phyloP scores from a whole-genome alignment of 2,329 filamentous ascomycete genomes.

The Helminthosporium solani region DNA sequence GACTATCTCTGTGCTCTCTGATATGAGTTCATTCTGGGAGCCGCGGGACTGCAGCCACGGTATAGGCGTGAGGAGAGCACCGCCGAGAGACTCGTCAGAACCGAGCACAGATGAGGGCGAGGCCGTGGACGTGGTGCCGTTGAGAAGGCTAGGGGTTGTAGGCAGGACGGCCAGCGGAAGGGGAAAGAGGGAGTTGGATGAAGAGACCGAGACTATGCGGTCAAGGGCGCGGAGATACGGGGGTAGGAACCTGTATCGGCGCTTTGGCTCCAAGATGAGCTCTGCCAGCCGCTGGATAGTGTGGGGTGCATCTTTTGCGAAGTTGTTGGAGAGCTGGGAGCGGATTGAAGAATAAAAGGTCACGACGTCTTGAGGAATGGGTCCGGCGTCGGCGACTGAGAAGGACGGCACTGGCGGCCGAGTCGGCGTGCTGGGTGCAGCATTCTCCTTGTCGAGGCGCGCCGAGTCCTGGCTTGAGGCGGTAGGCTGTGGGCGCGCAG shows the following conservation, averaged over 20 bases:
- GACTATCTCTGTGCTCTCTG: slow-evolving; percentile 76
- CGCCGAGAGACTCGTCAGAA: slow-evolving; percentile 85
- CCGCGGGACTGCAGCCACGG: slow-evolving; percentile 68
- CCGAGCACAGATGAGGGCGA: slow-evolving; percentile 56
- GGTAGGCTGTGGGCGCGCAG: slow-evolving; percentile 18
- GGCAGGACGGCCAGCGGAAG: slow-evolving; percentile 64
- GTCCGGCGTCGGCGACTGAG: slow-evolving; percentile 35
- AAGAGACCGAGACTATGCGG: slow-evolving; percentile 86
- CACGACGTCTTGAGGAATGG: slow-evolving; percentile 33
- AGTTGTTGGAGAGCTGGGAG: slow-evolving; percentile 63
- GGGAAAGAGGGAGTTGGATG: slow-evolving; percentile 76
- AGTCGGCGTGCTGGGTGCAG: slow-evolving; percentile 49
- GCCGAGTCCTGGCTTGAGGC: slow-evolving; percentile 50
- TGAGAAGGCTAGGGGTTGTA: slow-evolving; percentile 54
- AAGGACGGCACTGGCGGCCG: slow-evolving; percentile 47
- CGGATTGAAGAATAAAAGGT: slow-evolving; percentile 39
- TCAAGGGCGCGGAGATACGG: slow-evolving; percentile 89
- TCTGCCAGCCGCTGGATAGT: slow-evolving; percentile 91
- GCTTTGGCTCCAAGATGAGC: slow-evolving; percentile 72
- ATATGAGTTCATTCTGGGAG: slow-evolving; percentile 61
- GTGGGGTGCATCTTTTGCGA: slow-evolving; percentile 77
- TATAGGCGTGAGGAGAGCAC: slow-evolving; percentile 89
- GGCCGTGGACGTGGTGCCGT: slow-evolving; percentile 58
- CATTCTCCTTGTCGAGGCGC: slow-evolving; percentile 69
- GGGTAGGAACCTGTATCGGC: slow-evolving; percentile 78